Conservation (phyloP, 164 flowering plant genomes). For the Tetracentron sinense region DNA sequence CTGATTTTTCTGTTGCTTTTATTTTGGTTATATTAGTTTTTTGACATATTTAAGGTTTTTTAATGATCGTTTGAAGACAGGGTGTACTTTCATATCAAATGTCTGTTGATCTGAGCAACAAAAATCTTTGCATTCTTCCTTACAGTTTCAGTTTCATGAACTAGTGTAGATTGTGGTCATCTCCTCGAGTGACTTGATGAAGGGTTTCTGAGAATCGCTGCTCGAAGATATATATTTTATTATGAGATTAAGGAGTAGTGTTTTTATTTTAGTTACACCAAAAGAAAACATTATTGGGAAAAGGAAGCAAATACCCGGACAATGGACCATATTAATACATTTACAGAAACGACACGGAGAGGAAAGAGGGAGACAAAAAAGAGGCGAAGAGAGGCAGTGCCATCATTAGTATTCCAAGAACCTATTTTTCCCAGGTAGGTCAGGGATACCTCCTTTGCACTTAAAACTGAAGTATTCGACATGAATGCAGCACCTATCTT, state of each 20-base stretch:
- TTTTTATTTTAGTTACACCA: no score
- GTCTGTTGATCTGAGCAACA: conserved; percentile 50
- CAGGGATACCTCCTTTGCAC: no score
- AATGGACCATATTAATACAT: no score
- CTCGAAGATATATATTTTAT: neutral
- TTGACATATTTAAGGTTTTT: neutral
- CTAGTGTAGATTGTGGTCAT: conserved; percentile 60
- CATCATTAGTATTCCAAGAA: no score
- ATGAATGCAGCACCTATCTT: no score
- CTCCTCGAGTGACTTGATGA: conserved; percentile 48
- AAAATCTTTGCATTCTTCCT: conserved; percentile 22
- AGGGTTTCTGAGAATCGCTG: neutral
- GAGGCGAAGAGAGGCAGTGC: no score
- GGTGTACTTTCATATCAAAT: conserved; percentile 47
- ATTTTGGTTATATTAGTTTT: neutral
- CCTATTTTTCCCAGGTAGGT: no score
- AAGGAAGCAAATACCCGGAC: no score
- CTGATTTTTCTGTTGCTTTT: no score
- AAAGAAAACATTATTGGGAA: neutral
- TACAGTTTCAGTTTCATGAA: conserved; percentile 40
- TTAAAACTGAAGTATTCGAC: no score
- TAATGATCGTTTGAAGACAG: conserved; percentile 35
- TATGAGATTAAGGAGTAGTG: neutral
- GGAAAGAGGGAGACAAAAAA: no score
- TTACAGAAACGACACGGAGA: no score